phyloP scores from a whole-genome alignment of 1,284 basidiomycete genomes.

The Agaricales sp. region DNA sequence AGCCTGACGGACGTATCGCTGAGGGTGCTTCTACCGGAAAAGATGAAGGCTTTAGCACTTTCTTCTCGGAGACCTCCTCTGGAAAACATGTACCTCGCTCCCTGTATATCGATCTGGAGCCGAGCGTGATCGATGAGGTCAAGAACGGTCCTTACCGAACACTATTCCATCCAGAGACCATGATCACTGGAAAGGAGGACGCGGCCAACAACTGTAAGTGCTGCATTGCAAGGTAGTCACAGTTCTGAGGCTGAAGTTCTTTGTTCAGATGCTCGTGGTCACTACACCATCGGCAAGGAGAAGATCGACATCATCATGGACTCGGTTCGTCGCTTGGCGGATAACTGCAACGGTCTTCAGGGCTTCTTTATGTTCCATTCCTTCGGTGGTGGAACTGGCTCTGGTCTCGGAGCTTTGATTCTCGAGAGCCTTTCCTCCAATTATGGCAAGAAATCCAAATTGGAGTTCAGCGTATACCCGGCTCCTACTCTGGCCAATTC shows the following conservation, averaged over 20 bases:
- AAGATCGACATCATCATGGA: conserved; percentile 91
- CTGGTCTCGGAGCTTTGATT: conserved; percentile 96
- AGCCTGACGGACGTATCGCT: conserved; percentile 78
- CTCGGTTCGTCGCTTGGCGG: conserved; percentile 91
- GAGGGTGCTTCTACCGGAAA: conserved; percentile 62
- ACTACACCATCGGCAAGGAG: conserved; percentile 98
- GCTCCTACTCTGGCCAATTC: conserved; percentile 93
- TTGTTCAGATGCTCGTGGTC: conserved; percentile 81
- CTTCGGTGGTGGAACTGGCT: conserved; percentile 98
- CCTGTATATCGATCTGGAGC: conserved; percentile 95
- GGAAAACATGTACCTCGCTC: conserved; percentile 98
- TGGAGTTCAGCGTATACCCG: conserved; percentile 98
- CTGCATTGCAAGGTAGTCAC: conserved; percentile 5
- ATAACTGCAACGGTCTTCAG: conserved; percentile 97
- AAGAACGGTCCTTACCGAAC: conserved; percentile 90
- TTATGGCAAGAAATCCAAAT: conserved; percentile 99
- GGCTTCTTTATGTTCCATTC: conserved; percentile 99
- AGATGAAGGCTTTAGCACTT: conserved; percentile 95
- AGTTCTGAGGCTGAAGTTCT: conserved; percentile 6
- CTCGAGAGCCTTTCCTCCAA: conserved; percentile 96
- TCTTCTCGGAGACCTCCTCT: conserved; percentile 87
- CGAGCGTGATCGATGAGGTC: conserved; percentile 97
- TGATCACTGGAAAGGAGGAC: conserved; percentile 98
- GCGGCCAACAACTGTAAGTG: conserved; percentile 95
- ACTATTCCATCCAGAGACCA: conserved; percentile 98